Evolutionary conservation across 2,329 filamentous ascomycete genomes (phyloP).

Genomic region (Zalaria sp.): DNA sequence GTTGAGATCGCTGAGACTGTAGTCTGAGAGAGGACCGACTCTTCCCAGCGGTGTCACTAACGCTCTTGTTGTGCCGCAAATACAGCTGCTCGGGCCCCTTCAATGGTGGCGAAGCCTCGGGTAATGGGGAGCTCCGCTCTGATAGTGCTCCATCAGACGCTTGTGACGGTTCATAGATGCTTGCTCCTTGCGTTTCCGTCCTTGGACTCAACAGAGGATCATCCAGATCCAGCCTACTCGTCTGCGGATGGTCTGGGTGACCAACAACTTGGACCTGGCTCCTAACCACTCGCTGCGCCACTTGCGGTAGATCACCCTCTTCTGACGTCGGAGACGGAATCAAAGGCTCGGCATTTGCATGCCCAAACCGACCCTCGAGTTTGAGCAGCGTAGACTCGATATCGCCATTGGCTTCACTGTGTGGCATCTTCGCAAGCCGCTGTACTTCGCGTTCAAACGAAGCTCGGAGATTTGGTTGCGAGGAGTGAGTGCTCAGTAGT

Average conservation of each 20-base stretch:
- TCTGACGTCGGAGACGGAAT: background rate
- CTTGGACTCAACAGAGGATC: conserved; percentile 10
- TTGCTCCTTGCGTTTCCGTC: conserved; percentile 19
- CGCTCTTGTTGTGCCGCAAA: no score
- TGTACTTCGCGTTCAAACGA: conserved; percentile 86
- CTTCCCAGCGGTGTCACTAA: no score
- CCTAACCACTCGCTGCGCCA: background rate
- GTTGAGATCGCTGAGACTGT: no score
- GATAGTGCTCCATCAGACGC: conserved; percentile 2
- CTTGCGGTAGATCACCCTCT: background rate
- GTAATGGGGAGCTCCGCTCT: no score
- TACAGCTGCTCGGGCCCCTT: no score
- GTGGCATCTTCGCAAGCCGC: conserved; percentile 74
- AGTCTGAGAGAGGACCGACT: no score
- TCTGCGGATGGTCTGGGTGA: conserved; percentile 7
- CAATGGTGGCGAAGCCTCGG: no score
- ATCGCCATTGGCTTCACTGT: conserved; percentile 65
- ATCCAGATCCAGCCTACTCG: conserved; percentile 2
- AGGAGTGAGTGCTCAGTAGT: conserved; percentile 37
- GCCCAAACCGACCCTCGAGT: conserved; percentile 70
- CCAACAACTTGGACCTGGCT: conserved; percentile 2
- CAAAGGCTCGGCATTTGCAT: background rate
- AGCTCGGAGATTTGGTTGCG: conserved; percentile 39
- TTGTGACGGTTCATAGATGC: conserved; percentile 16
- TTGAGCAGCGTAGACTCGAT: conserved; percentile 88